Base-by-base conservation (phyloP, 805 yeast genomes). In the Saccharomycopsis schoenii region DNA sequence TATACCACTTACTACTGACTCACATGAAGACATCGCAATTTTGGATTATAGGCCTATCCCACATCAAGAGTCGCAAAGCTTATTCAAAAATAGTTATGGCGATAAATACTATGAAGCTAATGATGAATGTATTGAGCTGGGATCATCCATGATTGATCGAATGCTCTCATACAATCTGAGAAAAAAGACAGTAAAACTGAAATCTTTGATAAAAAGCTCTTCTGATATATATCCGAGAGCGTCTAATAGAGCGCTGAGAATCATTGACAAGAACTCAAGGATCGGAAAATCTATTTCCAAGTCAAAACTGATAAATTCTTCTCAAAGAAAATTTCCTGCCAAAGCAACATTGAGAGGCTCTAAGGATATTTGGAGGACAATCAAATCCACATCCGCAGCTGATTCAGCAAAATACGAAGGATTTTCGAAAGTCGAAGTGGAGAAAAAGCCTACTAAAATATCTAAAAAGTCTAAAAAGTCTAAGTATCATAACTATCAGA, bases 91-190 rank as follows among this genome's bases (percentile, higher is more conserved):
- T 10, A 15, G 25, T 17, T 17, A 42, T 17, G 25, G 52, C 11
- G n/a, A 9, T 21, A 25, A 47, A 19, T 12, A 47, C 25, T 11
- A 11, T 34, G 17, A 14, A 3, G 1, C 24, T 29, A 11, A 11
- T 4, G 56, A 47, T 8, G 59, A 57, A 57, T 57, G 59, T 21
- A 19, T 42, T 36, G 59, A 57, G 19, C 55, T 42, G 40, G 29
- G 59, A 47, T 40, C 52, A 47, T n/a, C 55, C 1, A n/a, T 29
- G 34, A 43, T 57, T n/a, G 59, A 57, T 39, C n/a, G 59, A 43
- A 57, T 57, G 59, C 39, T 57, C 14, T 47, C 52, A 11, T 17
- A 47, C 12, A 47, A 58, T 34, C 40, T 5, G 40, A 34, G 21
- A 34, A 29, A 34, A 4, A 29, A 5, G 15, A 19, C 15, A 25